Evolutionary conservation across 2,329 filamentous ascomycete species (phyloP).

Genomic region (Fusarium mundagurra): DNA sequence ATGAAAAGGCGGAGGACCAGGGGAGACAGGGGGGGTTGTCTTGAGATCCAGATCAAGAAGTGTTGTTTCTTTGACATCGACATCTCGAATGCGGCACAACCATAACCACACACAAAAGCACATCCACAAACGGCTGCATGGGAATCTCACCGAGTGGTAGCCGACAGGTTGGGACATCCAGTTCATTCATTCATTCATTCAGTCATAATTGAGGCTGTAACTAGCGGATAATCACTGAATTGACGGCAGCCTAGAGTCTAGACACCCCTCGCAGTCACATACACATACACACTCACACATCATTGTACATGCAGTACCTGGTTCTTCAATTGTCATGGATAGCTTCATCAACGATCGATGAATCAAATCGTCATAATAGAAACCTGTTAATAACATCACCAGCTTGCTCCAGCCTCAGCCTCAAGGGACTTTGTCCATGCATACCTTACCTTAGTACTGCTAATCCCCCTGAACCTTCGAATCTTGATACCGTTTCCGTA

Average conservation of each 20-base stretch:
- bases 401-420: conserved; percentile 6
- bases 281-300: not conserved
- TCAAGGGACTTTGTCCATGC: conserved; percentile 15
- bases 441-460: not conserved
- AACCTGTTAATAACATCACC: not conserved
- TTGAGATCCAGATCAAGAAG: not conserved
- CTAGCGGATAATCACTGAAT: conserved; percentile 10
- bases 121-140: conserved; percentile 17
- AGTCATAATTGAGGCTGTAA: conserved; percentile 20
- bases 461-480: conserved; percentile 4
- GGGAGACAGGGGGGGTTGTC: not conserved
- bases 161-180: conserved; percentile 29
- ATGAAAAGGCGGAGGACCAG: conserved; percentile 42
- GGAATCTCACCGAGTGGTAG: conserved; percentile 37
- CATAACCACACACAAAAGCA: not conserved
- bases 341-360: not conserved
- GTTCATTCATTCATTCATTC: not conserved
- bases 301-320: not conserved
- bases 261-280: not conserved
- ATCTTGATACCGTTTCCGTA: conserved; percentile 19
- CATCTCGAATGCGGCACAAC: not conserved
- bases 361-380: not conserved
- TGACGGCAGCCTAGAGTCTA: not conserved
- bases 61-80: not conserved
- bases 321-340: not conserved